phyloP scores from a whole-genome alignment of 108 stramenopile genomes.

The Cyclotella atomus region DNA sequence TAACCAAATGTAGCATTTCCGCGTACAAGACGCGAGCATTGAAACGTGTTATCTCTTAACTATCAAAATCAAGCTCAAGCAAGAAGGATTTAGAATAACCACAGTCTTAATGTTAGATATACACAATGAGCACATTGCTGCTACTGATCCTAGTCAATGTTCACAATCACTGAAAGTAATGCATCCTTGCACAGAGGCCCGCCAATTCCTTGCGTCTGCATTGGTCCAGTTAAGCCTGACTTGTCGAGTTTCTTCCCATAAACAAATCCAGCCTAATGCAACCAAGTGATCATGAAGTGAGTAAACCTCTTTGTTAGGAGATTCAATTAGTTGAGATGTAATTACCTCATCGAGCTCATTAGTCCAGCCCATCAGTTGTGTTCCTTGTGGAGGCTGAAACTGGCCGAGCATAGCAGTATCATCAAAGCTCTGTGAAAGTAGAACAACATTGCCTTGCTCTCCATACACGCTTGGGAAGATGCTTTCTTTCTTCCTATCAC shows the following conservation, averaged over 20 bases:
- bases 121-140: too few relatives aligned
- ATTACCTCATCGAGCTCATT: slow-evolving; percentile 41
- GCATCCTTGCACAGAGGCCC: slow-evolving; percentile 52
- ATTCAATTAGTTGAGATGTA: not conserved
- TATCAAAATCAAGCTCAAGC: too few relatives aligned
- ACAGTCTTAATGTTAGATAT: too few relatives aligned
- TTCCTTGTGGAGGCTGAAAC: slow-evolving; percentile 39
- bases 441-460: slow-evolving; percentile 32
- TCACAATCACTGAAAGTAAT: slow-evolving; percentile 42
- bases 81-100: not conserved
- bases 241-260: slow-evolving; percentile 33
- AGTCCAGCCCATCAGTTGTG: slow-evolving; percentile 35
- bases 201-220: slow-evolving; percentile 27
- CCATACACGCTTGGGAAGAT: slow-evolving; percentile 45
- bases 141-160: too few relatives aligned
- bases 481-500: slow-evolving; percentile 32
- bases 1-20: slow-evolving; percentile 5
- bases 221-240: slow-evolving; percentile 26
- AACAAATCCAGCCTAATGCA: slow-evolving; percentile 46
- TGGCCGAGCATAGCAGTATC: slow-evolving; percentile 32
- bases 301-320: too few relatives aligned
- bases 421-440: slow-evolving; percentile 45
- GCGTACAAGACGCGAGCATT: slow-evolving; percentile 36
- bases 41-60: not conserved
- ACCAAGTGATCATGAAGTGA: too few relatives aligned